phyloP scores from a whole-genome alignment of 495 filamentous ascomycete genomes.

The Xeromyces bisporus region DNA sequence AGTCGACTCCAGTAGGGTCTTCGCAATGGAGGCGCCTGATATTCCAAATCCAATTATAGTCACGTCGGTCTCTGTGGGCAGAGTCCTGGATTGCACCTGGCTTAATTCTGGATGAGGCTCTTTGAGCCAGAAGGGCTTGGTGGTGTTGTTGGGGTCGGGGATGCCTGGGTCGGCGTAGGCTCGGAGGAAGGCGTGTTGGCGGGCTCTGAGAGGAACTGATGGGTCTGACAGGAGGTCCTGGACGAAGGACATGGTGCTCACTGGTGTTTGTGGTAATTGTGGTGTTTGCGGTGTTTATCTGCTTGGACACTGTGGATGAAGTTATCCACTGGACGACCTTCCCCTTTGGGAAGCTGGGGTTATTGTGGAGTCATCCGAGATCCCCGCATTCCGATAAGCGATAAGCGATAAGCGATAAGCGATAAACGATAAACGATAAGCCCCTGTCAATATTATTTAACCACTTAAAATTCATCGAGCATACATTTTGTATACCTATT shows the following conservation, averaged over 20 bases:
- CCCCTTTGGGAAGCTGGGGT: too few species aligned
- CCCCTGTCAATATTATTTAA: too few species aligned
- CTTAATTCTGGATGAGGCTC: slow-evolving; percentile 35
- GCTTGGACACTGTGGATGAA: too few species aligned
- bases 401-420: too few species aligned
- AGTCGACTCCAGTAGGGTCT: slow-evolving; percentile 36
- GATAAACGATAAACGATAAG: too few species aligned
- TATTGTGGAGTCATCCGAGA: too few species aligned
- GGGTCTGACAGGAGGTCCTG: slow-evolving; percentile 8
- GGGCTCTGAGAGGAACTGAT: slow-evolving; percentile 5
- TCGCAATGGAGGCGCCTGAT: slow-evolving; percentile 48
- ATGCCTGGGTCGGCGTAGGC: slow-evolving; percentile 16
- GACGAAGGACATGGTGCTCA: slow-evolving; percentile 12
- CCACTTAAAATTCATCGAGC: too few species aligned
- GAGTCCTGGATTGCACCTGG: slow-evolving; percentile 39
- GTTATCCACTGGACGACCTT: too few species aligned
- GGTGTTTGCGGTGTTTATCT: neutral
- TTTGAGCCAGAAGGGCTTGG: slow-evolving; percentile 58
- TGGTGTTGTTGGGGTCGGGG: slow-evolving; percentile 27
- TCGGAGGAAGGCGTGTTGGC: slow-evolving; percentile 14
- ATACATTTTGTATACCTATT: too few species aligned
- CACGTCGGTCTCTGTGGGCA: slow-evolving; percentile 44
- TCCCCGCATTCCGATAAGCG: too few species aligned
- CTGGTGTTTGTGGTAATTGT: neutral
- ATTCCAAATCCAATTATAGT: slow-evolving; percentile 59